Conservation (phyloP, 2,329 filamentous ascomycete genomes). For the Dothideomycetes sp. region DNA sequence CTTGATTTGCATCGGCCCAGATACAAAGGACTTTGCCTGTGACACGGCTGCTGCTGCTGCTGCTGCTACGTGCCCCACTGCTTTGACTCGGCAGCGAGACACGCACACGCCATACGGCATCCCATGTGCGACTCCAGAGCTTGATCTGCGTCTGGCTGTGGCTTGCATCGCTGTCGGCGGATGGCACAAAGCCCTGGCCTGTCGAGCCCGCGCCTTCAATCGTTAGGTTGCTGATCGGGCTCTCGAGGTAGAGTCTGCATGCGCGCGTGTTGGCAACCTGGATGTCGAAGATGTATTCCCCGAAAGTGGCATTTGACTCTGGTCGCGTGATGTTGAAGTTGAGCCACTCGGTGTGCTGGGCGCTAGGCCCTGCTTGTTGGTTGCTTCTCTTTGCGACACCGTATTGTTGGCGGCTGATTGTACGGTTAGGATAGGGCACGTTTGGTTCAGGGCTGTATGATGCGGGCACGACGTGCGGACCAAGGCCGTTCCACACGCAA, state of each 20-base stretch:
- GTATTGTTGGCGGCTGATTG: constrained; percentile 19
- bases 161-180: constrained; percentile 34
- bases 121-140: constrained; percentile 76
- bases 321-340: constrained; percentile 48
- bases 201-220: constrained; percentile 47
- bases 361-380: background rate
- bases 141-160: constrained; percentile 57
- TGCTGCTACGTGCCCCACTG: constrained; percentile 12
- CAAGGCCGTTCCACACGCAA: constrained; percentile 62
- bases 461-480: constrained; percentile 48
- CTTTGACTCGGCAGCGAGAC: constrained; percentile 47
- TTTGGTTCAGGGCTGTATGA: constrained; percentile 3
- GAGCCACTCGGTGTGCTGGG: constrained; percentile 45
- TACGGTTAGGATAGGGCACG: constrained; percentile 9
- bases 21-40: constrained; percentile 63
- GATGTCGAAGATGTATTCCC: constrained; percentile 44
- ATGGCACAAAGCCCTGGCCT: constrained; percentile 53
- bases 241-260: constrained; percentile 63
- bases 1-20: constrained; percentile 76
- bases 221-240: constrained; percentile 52
- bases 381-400: background rate
- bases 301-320: constrained; percentile 38
- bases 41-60: constrained; percentile 28
- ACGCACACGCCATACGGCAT: constrained; percentile 63
- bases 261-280: constrained; percentile 64